Conservation (phyloP, 1,284 basidiomycete species). For the Ceratorhiza oryzae-sativae region DNA sequence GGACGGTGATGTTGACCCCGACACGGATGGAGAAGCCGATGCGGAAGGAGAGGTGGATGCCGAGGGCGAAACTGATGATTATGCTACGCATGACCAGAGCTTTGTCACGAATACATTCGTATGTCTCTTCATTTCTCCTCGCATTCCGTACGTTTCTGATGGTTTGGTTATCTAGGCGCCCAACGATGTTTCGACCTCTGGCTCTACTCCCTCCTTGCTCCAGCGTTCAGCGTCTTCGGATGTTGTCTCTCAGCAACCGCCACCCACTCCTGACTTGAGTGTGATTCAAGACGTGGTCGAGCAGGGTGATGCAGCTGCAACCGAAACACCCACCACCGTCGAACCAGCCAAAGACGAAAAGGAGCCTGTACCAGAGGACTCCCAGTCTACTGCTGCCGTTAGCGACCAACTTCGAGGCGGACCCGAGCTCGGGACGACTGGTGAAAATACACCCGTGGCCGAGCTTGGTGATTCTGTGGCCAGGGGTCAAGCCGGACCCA, state of each 20-base stretch:
- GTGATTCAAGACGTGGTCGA: not conserved
- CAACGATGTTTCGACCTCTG: not conserved
- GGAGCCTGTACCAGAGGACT: not conserved
- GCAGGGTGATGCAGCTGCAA: no score
- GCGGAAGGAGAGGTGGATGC: constrained; percentile 11
- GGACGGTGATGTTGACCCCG: not conserved
- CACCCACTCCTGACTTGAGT: constrained; percentile 12
- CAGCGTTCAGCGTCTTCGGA: constrained; percentile 7
- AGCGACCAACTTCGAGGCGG: not conserved
- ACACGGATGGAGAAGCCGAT: constrained; percentile 4
- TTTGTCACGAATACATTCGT: not conserved
- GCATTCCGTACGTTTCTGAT: not conserved
- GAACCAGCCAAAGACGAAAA: not conserved
- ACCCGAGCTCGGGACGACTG: not conserved
- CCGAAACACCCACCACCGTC: no score
- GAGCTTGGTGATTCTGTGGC: not conserved
- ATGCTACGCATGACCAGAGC: not conserved
- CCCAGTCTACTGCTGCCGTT: not conserved
- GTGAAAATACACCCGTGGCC: not conserved
- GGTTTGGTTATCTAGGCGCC: not conserved
- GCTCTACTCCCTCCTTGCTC: not conserved
- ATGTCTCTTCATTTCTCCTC: no score
- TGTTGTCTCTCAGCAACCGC: constrained; percentile 16
- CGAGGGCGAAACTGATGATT: constrained; percentile 12
- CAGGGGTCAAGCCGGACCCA: not conserved